Percentiles rank a stretch among this genome's conserved stretches.
These are phyloP conservation scores for Podospora pseudocomata DNA, from an alignment of 495 filamentous ascomycete species.

Conservation along the genomic window DNA sequence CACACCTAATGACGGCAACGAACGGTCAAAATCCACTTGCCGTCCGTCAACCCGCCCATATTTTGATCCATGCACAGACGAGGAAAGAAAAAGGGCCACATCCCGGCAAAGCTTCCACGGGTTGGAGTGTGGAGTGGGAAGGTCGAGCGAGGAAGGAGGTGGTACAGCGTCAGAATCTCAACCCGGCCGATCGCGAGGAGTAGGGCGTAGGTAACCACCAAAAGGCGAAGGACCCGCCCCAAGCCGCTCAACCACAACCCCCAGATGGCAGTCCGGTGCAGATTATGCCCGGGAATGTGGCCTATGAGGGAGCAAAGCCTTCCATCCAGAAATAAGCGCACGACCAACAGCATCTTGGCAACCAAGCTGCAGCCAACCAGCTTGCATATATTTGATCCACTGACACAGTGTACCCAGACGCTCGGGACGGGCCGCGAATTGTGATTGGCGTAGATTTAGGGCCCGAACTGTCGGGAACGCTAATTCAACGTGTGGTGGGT, in stretches of 20 bases:
- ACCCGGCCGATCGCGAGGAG: conserved; percentile 1
- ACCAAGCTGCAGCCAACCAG: neutral
- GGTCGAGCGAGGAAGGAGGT: neutral
- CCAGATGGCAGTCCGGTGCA: neutral
- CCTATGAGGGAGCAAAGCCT: neutral
- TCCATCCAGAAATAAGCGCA: neutral
- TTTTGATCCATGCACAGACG: neutral
- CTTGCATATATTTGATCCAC: neutral
- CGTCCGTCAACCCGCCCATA: neutral
- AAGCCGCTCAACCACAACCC: neutral
- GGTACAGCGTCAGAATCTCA: neutral
- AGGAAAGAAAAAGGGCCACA: neutral
- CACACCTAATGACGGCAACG: neutral
- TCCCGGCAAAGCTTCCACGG: no score
- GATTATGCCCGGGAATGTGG: conserved; percentile 1
- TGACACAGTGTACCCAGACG: conserved; percentile 3
- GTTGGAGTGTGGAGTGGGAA: neutral
- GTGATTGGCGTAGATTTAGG: conserved; percentile 1
- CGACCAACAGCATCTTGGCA: conserved; percentile 4
- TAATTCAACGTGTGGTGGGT: neutral
- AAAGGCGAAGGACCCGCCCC: neutral
- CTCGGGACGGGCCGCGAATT: neutral
- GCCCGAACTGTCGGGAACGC: conserved; percentile 1
- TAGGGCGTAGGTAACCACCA: neutral
- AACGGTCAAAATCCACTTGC: neutral